Evolutionary conservation across 2,329 filamentous ascomycete species (phyloP).

Genomic region (Xylariaceae sp.): DNA sequence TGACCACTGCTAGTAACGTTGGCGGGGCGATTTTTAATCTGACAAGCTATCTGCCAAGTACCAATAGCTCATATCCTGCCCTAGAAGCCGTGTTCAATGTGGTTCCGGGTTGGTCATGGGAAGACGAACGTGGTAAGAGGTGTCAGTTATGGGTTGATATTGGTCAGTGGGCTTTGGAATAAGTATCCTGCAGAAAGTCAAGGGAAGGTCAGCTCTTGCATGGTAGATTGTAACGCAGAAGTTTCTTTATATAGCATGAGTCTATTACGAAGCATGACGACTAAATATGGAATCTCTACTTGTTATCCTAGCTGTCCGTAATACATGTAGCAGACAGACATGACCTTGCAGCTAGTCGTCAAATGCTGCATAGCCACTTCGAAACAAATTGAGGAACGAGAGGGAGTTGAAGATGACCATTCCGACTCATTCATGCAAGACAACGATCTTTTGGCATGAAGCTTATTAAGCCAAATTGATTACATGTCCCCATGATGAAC

Average conservation of each 20-base stretch:
- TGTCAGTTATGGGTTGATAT: constrained; percentile 53
- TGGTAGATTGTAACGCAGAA: too few species aligned
- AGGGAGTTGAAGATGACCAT: neutral
- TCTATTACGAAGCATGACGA: neutral
- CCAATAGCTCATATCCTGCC: constrained; percentile 30
- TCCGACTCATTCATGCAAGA: neutral
- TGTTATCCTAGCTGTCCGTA: neutral
- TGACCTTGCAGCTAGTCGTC: neutral
- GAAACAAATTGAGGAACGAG: neutral
- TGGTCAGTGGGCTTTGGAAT: constrained; percentile 27
- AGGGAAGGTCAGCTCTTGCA: neutral
- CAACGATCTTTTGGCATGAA: neutral
- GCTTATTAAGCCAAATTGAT: constrained; percentile 1
- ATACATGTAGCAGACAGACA: neutral
- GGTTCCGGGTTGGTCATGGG: constrained; percentile 54
- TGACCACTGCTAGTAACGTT: constrained; percentile 17
- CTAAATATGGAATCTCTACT: neutral
- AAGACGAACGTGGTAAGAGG: constrained; percentile 52
- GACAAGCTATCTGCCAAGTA: constrained; percentile 35
- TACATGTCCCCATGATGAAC: neutral
- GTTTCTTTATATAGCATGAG: neutral
- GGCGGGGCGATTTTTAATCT: constrained; percentile 36
- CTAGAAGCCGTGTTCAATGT: constrained; percentile 43
- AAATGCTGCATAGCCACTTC: neutral
- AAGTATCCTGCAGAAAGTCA: neutral